Evolutionary conservation across 1,284 basidiomycete genomes (phyloP).

Genomic region (Ceratobasidium sp.): DNA sequence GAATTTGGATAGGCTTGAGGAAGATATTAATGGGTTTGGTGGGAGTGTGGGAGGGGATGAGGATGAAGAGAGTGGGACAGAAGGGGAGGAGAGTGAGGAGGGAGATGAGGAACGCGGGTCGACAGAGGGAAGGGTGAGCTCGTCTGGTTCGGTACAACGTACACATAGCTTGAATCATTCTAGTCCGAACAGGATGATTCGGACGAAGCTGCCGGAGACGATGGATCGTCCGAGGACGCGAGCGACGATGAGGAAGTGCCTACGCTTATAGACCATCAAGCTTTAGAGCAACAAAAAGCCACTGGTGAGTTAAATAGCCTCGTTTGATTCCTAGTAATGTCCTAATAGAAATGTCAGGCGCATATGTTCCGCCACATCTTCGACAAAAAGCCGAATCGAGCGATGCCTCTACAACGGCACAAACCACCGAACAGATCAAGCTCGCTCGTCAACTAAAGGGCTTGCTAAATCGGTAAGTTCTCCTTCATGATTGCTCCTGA

Average conservation of each 20-base stretch:
- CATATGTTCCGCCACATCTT: constrained; percentile 76
- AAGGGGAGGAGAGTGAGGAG: too few species aligned
- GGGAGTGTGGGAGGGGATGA: constrained; percentile 52
- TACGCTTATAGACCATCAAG: background rate
- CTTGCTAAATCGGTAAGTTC: constrained; percentile 84
- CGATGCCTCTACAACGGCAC: constrained; percentile 48
- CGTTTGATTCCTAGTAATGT: constrained; percentile 8
- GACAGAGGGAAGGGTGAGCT: constrained; percentile 52
- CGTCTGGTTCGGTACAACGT: constrained; percentile 20
- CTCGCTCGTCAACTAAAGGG: constrained; percentile 87
- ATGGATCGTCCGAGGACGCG: constrained; percentile 37
- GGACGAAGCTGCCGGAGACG: constrained; percentile 46
- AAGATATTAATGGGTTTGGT: constrained; percentile 55
- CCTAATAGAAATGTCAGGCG: constrained; percentile 53
- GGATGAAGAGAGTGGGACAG: too few species aligned
- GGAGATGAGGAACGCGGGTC: background rate
- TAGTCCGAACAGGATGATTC: constrained; percentile 22
- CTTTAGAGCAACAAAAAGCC: constrained; percentile 9
- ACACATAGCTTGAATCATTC: background rate
- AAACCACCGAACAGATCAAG: constrained; percentile 70
- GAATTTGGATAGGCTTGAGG: constrained; percentile 57
- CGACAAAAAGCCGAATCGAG: constrained; percentile 60
- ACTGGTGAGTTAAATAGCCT: constrained; percentile 6
- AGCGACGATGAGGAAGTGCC: constrained; percentile 39
- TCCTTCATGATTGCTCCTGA: constrained; percentile 4